Evolutionary conservation across 2,329 filamentous ascomycete genomes (phyloP), one percentile per base, ranked within the genome.

Genomic region (Colletotrichum sp.): DNA sequence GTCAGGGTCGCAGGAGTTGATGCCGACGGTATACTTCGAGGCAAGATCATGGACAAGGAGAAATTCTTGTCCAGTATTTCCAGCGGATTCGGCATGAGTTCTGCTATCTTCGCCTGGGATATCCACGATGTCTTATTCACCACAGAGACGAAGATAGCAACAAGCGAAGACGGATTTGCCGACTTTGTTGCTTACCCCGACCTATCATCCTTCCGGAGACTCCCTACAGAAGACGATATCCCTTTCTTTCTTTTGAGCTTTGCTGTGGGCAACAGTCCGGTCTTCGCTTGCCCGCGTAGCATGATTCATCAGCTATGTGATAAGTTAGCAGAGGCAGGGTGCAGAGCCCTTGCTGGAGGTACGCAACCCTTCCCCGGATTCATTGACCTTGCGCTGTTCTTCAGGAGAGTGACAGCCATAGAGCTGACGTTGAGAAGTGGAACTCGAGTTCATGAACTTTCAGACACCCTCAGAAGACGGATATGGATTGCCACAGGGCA

Each of bases 61-160:
- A 96, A 97, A 86, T 96, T 96, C 83, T 86, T 96, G 32, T 93
- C 93, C 7, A 91, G 96, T 68, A 92, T 92, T 8, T 86, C 92
- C 75, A 91, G 93, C 72, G 95, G 95, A 26, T 96, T 96, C 79
- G 95, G 95, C 21, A 96, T 96, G 87, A 57, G 52, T 18, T 57
- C 52, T 16, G 52, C 52, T 4, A 57, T 57, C 12, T 57, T 57
- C 4, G 94, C 95, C 80, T 96, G 95, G 95, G 95, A 96, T 81
- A 96, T 96, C 94, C 95, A 96, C 82, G 95, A 97, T 80, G 89
- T 92, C 84, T 95, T 93, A 36, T 96, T 96, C 84, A 94, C 93
- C 83, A 90, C 21, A 8, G 52, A 57, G 12, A 57, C 52, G 52
- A 57, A 57, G 52, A 57, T 57, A 1, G 21, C 52, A 16, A 57